Conservation (phyloP, 208 protist genomes). For the Wallacemonas collosoma region DNA sequence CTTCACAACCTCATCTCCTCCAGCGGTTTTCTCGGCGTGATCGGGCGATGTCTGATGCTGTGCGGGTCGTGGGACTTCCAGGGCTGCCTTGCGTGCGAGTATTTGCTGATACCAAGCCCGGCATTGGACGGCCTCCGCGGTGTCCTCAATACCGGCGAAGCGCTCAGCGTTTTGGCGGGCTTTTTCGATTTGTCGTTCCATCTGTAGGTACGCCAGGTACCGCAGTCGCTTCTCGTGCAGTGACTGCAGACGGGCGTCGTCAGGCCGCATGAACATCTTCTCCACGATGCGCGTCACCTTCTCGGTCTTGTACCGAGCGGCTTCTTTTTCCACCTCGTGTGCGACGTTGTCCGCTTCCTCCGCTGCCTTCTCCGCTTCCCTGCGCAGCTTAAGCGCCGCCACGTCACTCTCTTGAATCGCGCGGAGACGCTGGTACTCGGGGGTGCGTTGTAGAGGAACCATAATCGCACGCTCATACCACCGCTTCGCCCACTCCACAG, state of each 20-base stretch:
- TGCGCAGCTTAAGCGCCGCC: constrained; percentile 25
- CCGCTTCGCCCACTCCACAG: constrained; percentile 81
- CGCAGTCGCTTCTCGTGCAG: constrained; percentile 79
- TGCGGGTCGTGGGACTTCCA: background rate
- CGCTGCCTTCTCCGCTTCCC: constrained; percentile 25
- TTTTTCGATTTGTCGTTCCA: constrained; percentile 82
- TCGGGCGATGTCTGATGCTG: background rate
- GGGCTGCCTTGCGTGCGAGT: constrained; percentile 32
- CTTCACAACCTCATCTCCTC: background rate
- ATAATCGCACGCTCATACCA: constrained; percentile 87
- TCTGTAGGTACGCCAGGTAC: constrained; percentile 84
- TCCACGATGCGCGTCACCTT: constrained; percentile 65
- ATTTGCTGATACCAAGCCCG: constrained; percentile 52
- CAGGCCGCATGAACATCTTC: constrained; percentile 82
- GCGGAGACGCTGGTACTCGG: constrained; percentile 71
- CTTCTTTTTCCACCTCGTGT: constrained; percentile 11
- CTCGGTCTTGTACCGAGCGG: constrained; percentile 39
- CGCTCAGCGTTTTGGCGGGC: constrained; percentile 67
- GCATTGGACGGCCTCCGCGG: constrained; percentile 57
- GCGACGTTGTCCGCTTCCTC: constrained; percentile 7
- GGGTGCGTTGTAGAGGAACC: constrained; percentile 67
- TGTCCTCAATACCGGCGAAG: constrained; percentile 65
- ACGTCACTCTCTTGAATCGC: constrained; percentile 52
- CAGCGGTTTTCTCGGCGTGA: background rate
- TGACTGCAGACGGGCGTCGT: constrained; percentile 61